These are phyloP conservation scores for Pyronema omphalodes DNA, from an alignment of 495 filamentous ascomycete genomes.

Conservation along the genomic window DNA sequence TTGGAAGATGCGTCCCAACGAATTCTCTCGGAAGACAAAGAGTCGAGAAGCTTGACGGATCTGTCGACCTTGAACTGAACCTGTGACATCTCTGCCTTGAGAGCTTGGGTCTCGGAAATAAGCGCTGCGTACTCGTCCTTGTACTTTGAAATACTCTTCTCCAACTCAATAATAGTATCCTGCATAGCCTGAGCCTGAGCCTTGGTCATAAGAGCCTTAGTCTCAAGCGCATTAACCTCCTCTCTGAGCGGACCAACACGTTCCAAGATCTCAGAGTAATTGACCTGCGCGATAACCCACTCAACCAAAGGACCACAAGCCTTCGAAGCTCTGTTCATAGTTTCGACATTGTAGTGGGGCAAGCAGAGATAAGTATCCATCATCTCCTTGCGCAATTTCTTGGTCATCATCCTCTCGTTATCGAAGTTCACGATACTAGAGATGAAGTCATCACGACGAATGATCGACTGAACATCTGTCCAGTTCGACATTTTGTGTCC, in stretches of 20 bases:
- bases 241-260: conserved; percentile 83
- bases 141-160: conserved; percentile 86
- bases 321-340: conserved; percentile 85
- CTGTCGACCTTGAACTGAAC: conserved; percentile 97
- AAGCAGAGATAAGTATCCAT: conserved; percentile 77
- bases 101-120: conserved; percentile 91
- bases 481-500: conserved; percentile 80
- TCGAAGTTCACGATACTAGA: conserved; percentile 94
- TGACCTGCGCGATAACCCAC: conserved; percentile 94
- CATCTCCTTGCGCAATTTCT: conserved; percentile 64
- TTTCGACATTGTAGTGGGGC: conserved; percentile 87
- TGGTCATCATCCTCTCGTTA: conserved; percentile 90
- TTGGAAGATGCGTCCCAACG: conserved; percentile 94
- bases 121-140: conserved; percentile 91
- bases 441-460: conserved; percentile 90
- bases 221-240: conserved; percentile 73
- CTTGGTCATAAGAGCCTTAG: conserved; percentile 79
- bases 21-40: conserved; percentile 75
- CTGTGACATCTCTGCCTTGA: conserved; percentile 88
- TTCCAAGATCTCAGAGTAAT: conserved; percentile 90
- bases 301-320: conserved; percentile 93
- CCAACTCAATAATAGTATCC: conserved; percentile 62
- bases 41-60: conserved; percentile 84
- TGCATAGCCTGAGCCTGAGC: conserved; percentile 84
- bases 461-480: conserved; percentile 73